Evolutionary conservation across 116 monocot genomes (phyloP).

Genomic region (Papilionanthe hybrid): DNA sequence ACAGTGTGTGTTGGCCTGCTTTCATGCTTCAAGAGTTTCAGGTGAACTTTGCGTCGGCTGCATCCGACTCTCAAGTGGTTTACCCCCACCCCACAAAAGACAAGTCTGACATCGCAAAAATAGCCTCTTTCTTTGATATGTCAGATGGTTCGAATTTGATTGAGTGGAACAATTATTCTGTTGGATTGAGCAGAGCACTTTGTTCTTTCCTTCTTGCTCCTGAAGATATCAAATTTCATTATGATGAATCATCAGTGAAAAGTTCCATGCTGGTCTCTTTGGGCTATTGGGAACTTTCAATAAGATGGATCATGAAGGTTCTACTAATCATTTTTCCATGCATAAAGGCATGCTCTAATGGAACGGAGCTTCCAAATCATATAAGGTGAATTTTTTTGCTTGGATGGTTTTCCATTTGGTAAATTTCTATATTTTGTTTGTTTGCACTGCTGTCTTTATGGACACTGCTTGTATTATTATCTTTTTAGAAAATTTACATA

Average conservation of each 20-base stretch:
- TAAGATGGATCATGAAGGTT: conserved; percentile 90
- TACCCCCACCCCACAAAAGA: conserved; percentile 8
- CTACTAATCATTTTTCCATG: conserved; percentile 80
- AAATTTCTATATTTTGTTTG: background rate
- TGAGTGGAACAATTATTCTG: conserved; percentile 63
- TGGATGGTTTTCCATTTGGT: background rate
- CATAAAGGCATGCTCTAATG: conserved; percentile 77
- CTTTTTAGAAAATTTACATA: background rate
- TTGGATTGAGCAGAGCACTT: conserved; percentile 63
- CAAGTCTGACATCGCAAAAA: conserved; percentile 10
- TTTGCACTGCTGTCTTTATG: background rate
- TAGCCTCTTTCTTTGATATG: conserved; percentile 8
- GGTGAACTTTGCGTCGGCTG: conserved; percentile 18
- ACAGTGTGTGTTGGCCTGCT: conserved; percentile 88
- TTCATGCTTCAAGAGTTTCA: conserved; percentile 78
- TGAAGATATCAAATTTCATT: conserved; percentile 48
- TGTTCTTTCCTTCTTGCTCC: conserved; percentile 83
- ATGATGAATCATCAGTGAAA: conserved; percentile 31
- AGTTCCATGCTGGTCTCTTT: conserved; percentile 50
- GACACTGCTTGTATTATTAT: background rate
- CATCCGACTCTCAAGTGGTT: conserved; percentile 18
- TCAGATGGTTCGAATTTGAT: conserved; percentile 24
- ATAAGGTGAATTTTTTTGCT: conserved; percentile 54
- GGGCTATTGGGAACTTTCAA: conserved; percentile 79
- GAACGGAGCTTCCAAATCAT: conserved; percentile 55